Percentiles rank a stretch among this genome's conserved stretches.
These are phyloP conservation scores for Parietaria judaica DNA, from an alignment of 306 rosid species.

Conservation along the genomic window DNA sequence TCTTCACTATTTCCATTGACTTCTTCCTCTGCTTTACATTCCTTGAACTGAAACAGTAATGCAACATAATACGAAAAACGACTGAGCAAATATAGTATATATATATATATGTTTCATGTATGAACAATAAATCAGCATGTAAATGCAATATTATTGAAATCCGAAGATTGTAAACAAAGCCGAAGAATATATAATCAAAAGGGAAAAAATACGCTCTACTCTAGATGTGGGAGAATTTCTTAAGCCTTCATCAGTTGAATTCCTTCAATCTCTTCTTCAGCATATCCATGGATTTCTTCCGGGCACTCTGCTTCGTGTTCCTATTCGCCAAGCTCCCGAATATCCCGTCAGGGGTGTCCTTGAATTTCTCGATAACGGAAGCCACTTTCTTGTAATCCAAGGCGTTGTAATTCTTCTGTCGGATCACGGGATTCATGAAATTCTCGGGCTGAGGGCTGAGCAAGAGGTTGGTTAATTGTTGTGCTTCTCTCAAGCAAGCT, in stretches of 20 bases:
- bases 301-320: constrained; percentile 64
- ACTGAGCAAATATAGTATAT: too few species aligned
- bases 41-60: too few species aligned
- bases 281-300: constrained; percentile 81
- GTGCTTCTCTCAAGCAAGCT: constrained; percentile 57
- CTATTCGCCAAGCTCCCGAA: constrained; percentile 80
- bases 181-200: too few species aligned
- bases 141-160: too few species aligned
- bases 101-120: too few species aligned
- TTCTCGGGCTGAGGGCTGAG: constrained; percentile 88
- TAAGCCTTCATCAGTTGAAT: constrained; percentile 36
- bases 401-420: constrained; percentile 66
- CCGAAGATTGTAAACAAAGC: too few species aligned
- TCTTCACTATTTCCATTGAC: too few species aligned
- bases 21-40: too few species aligned
- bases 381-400: constrained; percentile 83
- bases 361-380: constrained; percentile 69
- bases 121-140: too few species aligned
- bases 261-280: constrained; percentile 88
- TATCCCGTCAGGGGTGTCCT: constrained; percentile 73
- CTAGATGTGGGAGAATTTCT: too few species aligned
- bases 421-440: constrained; percentile 95
- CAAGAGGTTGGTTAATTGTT: constrained; percentile 74
- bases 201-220: too few species aligned
- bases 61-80: too few species aligned